Percentiles rank a stretch among this genome's conserved stretches.
These are phyloP conservation scores for Orbilia oligospora DNA, from an alignment of 2,329 filamentous ascomycete species.

Conservation along the genomic window DNA sequence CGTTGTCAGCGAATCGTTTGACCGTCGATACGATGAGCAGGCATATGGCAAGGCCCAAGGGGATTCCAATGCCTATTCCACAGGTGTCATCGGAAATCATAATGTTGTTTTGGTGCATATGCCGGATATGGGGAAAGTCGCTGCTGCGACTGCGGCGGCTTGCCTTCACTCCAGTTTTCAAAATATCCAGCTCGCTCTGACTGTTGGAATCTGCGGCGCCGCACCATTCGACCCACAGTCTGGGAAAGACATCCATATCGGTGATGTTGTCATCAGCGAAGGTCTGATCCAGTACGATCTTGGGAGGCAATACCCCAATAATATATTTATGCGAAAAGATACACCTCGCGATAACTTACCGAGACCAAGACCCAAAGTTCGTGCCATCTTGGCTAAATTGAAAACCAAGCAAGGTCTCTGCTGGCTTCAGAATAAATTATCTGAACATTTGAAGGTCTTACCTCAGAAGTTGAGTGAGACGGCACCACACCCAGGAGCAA, in stretches of 20 bases:
- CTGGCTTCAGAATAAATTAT: slow-evolving; percentile 22
- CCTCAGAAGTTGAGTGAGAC: neutral
- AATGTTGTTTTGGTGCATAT: slow-evolving; percentile 65
- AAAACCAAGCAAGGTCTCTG: slow-evolving; percentile 15
- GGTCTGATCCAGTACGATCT: neutral
- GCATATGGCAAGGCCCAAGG: slow-evolving; percentile 62
- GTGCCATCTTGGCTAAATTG: neutral
- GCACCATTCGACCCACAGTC: slow-evolving; percentile 39
- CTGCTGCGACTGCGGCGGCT: slow-evolving; percentile 60
- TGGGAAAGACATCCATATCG: neutral
- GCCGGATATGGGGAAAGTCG: slow-evolving; percentile 65
- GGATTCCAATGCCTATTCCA: slow-evolving; percentile 65
- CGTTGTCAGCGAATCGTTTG: slow-evolving; percentile 15
- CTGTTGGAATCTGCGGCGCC: slow-evolving; percentile 49
- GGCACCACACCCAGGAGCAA: neutral
- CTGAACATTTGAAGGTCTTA: slow-evolving; percentile 16
- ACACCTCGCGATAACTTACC: neutral
- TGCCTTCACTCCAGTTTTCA: slow-evolving; percentile 58
- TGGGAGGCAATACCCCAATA: neutral
- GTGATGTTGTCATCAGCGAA: slow-evolving; percentile 9
- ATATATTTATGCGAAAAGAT: slow-evolving; percentile 57
- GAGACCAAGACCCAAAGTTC: neutral
- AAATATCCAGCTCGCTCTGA: slow-evolving; percentile 61
- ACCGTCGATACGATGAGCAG: slow-evolving; percentile 2
- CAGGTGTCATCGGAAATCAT: slow-evolving; percentile 64